Evolutionary conservation across 441 rosid genomes (phyloP), one percentile per base, ranked within the genome.

Genomic region (Adansonia grandidieri): DNA sequence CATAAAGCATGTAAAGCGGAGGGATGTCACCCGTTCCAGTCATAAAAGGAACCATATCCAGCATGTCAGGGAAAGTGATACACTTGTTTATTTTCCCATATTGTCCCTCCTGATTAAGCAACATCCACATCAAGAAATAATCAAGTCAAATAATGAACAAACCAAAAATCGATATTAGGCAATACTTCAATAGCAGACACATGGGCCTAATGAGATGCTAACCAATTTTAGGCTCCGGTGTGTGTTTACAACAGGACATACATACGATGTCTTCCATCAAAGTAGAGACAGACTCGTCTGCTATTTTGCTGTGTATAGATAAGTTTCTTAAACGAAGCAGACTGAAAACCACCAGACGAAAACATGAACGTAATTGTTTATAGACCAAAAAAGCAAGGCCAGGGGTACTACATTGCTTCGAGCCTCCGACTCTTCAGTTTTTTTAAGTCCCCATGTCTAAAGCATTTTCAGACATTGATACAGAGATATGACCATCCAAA

Each of bases 21-120:
- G 98, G 94, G 80, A 81, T 80, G 81, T 93, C 97, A 47, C 84
- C 88, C 1, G 82, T 81, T 83, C 91, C 85, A 56, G 95, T 92
- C 97, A 92, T 93, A 82, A 84, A 93, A 22, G 98, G 98, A 76
- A 83, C 82, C 95, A 93, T 92, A 78, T 92, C 93, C 78, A 93
- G 90, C 93, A 92, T 86, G 64, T 92, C 97, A 44, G 98, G 97
- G 74, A 93, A 93, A 53, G 88, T 86, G 78, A 93, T 92, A 67
- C 88, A 88, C 79, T 92, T 93, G 83, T 90, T 93, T 82, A 91
- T 85, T 80, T 92, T 92, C 56, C 97, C 98, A 67, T 89, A 92
- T 85, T 86, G 80, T 84, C 98, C 98, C 81, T 86, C 97, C 98
- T 93, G 90, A 66, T 57, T 73, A 80, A 85, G 78, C 77, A 82